Base-by-base conservation (phyloP, 306 rosid species). In the Luffa acutangula region DNA sequence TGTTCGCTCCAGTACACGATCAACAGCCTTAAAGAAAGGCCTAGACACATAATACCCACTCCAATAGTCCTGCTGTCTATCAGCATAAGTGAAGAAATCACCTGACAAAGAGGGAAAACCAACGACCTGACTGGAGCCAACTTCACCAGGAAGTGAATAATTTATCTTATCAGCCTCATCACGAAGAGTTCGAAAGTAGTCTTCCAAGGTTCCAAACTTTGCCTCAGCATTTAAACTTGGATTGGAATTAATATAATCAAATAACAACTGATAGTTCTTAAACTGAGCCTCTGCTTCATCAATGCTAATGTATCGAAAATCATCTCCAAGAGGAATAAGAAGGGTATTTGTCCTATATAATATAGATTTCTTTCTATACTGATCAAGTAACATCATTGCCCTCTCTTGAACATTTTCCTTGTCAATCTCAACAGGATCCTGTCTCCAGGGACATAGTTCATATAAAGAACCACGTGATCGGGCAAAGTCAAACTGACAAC, bases 1-100 rank as follows among this genome's bases (percentile, higher is more conserved):
- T 64, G 97, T 90, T 67, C 88, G 94, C 90, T 95, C 99, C 17
- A 95, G 85, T 39, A 95, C 94, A 86, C 99, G 89, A 85, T 95
- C 99, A 83, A 95, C 97, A 83, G 96, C 99, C 90, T 95, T 95
- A 81, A 93, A 95, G 86, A 95, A 95, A 42, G 99, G 99, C 81
- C 97, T 88, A 45, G 99, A 93, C 78, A 95, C 97, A 82, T 95
- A 95, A 93, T 95, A 95, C 54, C 99, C 99, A 82, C 99, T 95
- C 99, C 99, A 95, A 84, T 95, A 95, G 88, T 95, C 99, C 76
- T 89, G 89, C 79, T 95, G 91, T 86, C 97, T 88, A 84, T 95
- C 99, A 79, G 99, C 85, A 79, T 95, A 95, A 67, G 99, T 95
- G 78, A 95, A 95, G 88, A 95, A 95, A 80, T 95, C 99, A 25